Base-by-base conservation (phyloP, 2,329 filamentous ascomycete genomes). In the Hymenotorrendiella dingleyae region DNA sequence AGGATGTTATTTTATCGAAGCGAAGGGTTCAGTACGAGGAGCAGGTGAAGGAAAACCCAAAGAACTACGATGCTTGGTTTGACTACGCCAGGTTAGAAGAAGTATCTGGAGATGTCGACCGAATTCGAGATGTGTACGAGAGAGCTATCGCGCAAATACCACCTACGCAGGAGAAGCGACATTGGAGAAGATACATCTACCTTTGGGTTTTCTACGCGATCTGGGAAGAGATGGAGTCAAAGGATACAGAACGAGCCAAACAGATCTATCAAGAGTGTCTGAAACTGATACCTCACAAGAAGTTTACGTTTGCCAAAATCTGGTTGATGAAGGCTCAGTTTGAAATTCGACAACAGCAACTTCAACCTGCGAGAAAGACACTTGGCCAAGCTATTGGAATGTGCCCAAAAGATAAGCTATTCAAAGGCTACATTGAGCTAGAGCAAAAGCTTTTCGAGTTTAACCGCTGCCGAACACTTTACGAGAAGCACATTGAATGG, bases 51-150 rank as follows among this genome's bases (percentile, higher is more conserved):
- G 86, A 94, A 60, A 97, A 95, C 58, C 80, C 90, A 2, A 93
- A 94, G 59, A 96, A 96, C 64, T 98, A 98, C 69, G 93, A 98
- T 60, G 78, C 82, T 10, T 98, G 93, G 93, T 91, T 98, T 55
- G 93, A 97, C 64, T 95, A 91, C 63, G 89, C 90, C 20, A 78
- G 86, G 6, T 69, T 98, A 6, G 93, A 98, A 63, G 93, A 98
- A 65, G 78, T 80, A 0, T 82, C 86, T 1, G 86, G 86, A 7
- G 86, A 96, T 60, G 68, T 78, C 1, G 89, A 94, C 50, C 80
- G 86, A 30, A 83, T 95, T 1, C 80, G 93, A 24, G 93, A 98
- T 53, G 81, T 94, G 11, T 98, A 97, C 65, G 93, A 98, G 66
- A 79, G 89, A 55, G 93, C 93, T 2, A 94, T 98, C 54, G 89